Evolutionary conservation across 495 filamentous ascomycete species (phyloP), one percentile per base, ranked within the genome.

Genomic region (Achaetomiella virescens): DNA sequence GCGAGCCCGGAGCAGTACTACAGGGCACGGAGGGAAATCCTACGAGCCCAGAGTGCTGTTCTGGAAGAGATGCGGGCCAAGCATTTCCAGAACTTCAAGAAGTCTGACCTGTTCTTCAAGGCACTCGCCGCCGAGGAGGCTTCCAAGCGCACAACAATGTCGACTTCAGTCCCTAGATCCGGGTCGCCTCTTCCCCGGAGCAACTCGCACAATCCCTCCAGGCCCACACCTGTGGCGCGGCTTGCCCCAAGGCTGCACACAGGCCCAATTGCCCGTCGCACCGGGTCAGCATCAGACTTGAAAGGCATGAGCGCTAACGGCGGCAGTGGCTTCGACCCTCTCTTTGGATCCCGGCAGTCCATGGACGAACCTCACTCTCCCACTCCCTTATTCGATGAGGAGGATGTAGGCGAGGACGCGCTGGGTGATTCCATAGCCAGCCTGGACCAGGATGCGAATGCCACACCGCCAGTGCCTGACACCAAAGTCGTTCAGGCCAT

Each of bases 51-150:
- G 62, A 95, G 87, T 25, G 76, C 80, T 0, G 86, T 91, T 0
- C 77, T 96, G 27, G 88, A 95, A 59, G 84, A 87, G 52, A 86
- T 99, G 81, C 82, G 91, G 54, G 80, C 79, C 31, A 82, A 75
- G 33, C 81, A 95, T 63, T 91, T 91, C 56, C 82, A 85, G 18
- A 85, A 84, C 40, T 99, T 99, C 70, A 93, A 89, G 61, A 85
- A 85, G 47, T 96, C 91, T 0, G 91, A 97, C 63, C 66, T 97
- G 0, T 99, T 89, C 67, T 97, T 90, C 77, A 97, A 99, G 62
- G 96, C 89, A 60, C 76, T 97, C 5, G 88, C 93, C 10, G 89
- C 91, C 1, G 91, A 96, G 59, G 90, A 97, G 62, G 81, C 82
- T 21, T 81, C 87, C 0, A 75, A 76, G 48, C 72, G 66, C 36